These are phyloP conservation scores for Cladosporium austrohemisphaericum DNA, from an alignment of 2,329 filamentous ascomycete genomes.

Conservation along the genomic window DNA sequence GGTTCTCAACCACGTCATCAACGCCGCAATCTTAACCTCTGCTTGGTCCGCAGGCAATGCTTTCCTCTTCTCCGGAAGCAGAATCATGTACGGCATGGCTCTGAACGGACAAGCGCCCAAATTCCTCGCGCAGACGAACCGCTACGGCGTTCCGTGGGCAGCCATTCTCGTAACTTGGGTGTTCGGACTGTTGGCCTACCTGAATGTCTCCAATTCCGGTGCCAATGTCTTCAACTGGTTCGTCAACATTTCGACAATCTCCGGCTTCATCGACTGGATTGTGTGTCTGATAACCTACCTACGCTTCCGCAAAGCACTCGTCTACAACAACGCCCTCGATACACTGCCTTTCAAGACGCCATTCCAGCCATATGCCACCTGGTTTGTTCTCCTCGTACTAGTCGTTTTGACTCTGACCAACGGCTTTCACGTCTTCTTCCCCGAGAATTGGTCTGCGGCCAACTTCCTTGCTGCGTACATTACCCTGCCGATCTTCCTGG, in stretches of 20 bases:
- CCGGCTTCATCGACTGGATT: conserved; percentile 39
- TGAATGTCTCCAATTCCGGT: conserved; percentile 29
- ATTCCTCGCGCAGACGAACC: conserved; percentile 41
- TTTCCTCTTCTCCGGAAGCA: conserved; percentile 50
- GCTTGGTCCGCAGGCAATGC: conserved; percentile 57
- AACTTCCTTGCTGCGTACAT: conserved; percentile 61
- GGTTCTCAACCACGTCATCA: conserved; percentile 61
- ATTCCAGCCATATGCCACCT: conserved; percentile 52
- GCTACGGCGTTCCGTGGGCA: conserved; percentile 48
- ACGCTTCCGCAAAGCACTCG: conserved; percentile 52
- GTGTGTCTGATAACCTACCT: conserved; percentile 44
- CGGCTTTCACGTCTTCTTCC: conserved; percentile 56
- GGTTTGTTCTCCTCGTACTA: conserved; percentile 47
- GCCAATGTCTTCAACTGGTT: conserved; percentile 39
- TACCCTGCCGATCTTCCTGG: conserved; percentile 57
- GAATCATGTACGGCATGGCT: conserved; percentile 53
- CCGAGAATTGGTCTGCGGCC: conserved; percentile 42
- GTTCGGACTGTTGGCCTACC: conserved; percentile 38
- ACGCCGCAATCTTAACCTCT: conserved; percentile 63
- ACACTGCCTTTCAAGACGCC: conserved; percentile 50
- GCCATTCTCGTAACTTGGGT: conserved; percentile 44
- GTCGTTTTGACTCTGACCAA: conserved; percentile 56
- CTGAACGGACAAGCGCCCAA: conserved; percentile 62
- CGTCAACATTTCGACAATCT: conserved; percentile 38
- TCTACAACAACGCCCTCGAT: conserved; percentile 43